Evolutionary conservation across 768 basidiomycete species (phyloP).

Genomic region (Podaxis rugospora): DNA sequence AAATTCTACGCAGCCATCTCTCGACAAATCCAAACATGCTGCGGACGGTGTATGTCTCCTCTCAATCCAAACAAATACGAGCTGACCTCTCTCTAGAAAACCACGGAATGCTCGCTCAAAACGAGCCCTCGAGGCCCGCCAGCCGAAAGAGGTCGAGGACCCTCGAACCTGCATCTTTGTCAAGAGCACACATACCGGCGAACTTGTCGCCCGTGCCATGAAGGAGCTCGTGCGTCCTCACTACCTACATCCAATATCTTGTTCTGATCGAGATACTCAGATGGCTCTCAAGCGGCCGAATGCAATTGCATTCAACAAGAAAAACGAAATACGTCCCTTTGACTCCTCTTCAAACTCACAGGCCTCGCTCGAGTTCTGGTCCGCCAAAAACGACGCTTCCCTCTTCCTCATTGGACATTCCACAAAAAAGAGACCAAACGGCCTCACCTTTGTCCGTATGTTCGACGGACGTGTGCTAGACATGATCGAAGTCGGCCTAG

Average conservation of each 20-base stretch:
- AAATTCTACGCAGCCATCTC: neutral
- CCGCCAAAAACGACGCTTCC: conserved; percentile 88
- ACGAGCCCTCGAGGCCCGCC: conserved; percentile 79
- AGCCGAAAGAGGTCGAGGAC: conserved; percentile 88
- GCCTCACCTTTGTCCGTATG: conserved; percentile 80
- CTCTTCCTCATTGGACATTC: conserved; percentile 89
- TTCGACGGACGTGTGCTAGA: conserved; percentile 85
- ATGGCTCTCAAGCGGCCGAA: conserved; percentile 93
- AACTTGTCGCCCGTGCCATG: conserved; percentile 76
- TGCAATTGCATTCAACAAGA: conserved; percentile 90
- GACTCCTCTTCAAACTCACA: conserved; percentile 47
- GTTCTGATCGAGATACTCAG: conserved; percentile 34
- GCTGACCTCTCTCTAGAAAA: conserved; percentile 40
- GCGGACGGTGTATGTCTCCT: conserved; percentile 19
- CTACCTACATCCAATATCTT: neutral
- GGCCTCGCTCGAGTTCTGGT: conserved; percentile 86
- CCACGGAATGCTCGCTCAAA: conserved; percentile 96
- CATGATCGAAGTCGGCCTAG: conserved; percentile 93
- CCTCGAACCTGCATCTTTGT: conserved; percentile 87
- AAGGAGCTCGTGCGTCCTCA: conserved; percentile 71
- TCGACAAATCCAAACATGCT: conserved; percentile 15
- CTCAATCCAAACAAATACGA: neutral
- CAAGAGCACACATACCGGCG: conserved; percentile 80
- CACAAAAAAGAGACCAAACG: conserved; percentile 91
- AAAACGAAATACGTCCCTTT: conserved; percentile 88